Base-by-base conservation (phyloP, 805 yeast genomes). In the Peterozyma xylosa region DNA sequence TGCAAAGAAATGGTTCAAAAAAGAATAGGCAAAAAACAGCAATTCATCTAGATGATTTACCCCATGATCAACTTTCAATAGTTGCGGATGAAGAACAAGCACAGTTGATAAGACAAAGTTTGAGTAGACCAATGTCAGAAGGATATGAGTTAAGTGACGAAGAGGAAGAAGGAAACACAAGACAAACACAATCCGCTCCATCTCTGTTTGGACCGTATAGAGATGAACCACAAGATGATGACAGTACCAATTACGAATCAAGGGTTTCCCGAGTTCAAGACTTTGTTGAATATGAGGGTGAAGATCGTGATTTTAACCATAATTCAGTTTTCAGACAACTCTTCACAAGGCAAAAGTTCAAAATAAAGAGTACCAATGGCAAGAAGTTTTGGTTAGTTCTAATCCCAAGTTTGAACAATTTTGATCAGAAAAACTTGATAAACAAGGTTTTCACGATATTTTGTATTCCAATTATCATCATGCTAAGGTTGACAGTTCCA, bases 401-500 rank as follows among this genome's bases (percentile, higher is more conserved):
- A 4, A 13, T 32, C 5, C 34, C 34, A 4, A 32, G 5, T 32
- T 32, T 32, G 34, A 32, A 4, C 5, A 9, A 32, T 13, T 13
- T 32, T 32, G 15, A 14, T 32, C 9, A 10, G 14, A 13, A 13
- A 32, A 32, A 9, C 15, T 32, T 4, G 5, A 9, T 32, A 5
- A 32, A 14, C 15, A 32, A 32, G 15, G 13, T 32, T 11, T 32
- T 32, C 15, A 32, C 13, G 5, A 13, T 32, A 4, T 32, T 32
- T 32, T 32, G 34, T 10, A 32, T 53, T 1, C 67, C 70, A 6
- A 47, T 63, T 2, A 45, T 56, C 3, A 32, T 59, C 4, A 14
- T 64, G 5, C 48, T 67, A 18, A 52, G 62, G 17, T 13, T 62
- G 11, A 54, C 68, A 10, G 58, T 53, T 11, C 72, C 72, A 1